Percentiles rank a stretch among this genome's conserved stretches.
phyloP scores from a whole-genome alignment of 805 yeast species.

The Danielozyma ontarioensis region DNA sequence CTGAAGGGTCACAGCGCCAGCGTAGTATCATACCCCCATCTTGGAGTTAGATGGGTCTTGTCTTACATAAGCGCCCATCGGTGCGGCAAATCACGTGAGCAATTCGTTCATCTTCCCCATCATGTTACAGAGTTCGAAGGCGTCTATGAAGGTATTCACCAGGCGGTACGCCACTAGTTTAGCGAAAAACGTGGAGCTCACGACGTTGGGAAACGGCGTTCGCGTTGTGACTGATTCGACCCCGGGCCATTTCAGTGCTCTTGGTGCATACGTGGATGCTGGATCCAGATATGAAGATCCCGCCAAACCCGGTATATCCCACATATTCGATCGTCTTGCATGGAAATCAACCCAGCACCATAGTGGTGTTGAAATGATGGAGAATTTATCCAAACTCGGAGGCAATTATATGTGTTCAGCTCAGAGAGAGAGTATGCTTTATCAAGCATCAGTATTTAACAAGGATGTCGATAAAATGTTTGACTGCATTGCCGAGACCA shows the following conservation, averaged over 20 bases:
- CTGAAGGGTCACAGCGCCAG: too few relatives aligned
- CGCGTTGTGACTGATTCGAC: conserved; percentile 78
- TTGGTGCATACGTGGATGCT: conserved; percentile 85
- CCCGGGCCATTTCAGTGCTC: conserved; percentile 87
- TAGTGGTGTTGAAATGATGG: conserved; percentile 66
- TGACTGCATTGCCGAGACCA: conserved; percentile 69
- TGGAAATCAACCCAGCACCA: conserved; percentile 63
- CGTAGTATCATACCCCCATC: too few relatives aligned
- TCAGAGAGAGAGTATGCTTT: conserved; percentile 85
- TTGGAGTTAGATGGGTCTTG: too few relatives aligned
- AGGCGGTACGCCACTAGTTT: neutral
- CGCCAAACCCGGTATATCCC: conserved; percentile 65
- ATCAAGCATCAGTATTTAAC: conserved; percentile 93
- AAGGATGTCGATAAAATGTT: conserved; percentile 78
- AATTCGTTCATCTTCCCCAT: too few relatives aligned
- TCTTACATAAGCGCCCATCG: too few relatives aligned
- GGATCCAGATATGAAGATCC: conserved; percentile 80
- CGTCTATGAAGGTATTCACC: too few relatives aligned
- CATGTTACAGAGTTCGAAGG: too few relatives aligned
- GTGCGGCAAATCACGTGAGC: too few relatives aligned
- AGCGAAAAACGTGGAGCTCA: conserved; percentile 16
- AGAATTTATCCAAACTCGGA: conserved; percentile 72
- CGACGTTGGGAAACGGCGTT: conserved; percentile 66
- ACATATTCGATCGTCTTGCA: conserved; percentile 80
- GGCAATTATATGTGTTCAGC: conserved; percentile 94